Conservation (phyloP, 148 eudicot species). For the Polygonum aviculare region DNA sequence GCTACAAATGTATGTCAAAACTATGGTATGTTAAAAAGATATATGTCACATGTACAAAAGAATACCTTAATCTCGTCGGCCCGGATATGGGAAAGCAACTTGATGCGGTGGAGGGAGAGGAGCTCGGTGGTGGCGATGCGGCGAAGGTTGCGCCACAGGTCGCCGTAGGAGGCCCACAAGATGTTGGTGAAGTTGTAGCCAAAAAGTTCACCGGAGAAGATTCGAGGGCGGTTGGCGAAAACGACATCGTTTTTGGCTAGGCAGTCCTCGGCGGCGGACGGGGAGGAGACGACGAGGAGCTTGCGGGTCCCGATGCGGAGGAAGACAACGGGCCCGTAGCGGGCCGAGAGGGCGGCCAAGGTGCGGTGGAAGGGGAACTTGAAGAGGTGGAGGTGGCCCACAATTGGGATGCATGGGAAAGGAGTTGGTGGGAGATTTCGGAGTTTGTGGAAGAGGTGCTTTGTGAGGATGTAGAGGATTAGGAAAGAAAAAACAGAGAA, state of each 20-base stretch:
- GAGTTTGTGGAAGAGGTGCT: conserved; percentile 15
- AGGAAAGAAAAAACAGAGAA: conserved; percentile 5
- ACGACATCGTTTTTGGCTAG: conserved; percentile 34
- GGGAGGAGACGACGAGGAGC: conserved; percentile 41
- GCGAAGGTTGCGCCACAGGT: conserved; percentile 43
- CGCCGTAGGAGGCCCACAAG: conserved; percentile 46
- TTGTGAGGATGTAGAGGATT: conserved; percentile 19
- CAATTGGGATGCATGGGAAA: conserved; percentile 28
- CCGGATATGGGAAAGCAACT: conserved; percentile 17
- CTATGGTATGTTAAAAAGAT: too few species aligned
- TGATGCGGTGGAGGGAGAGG: conserved; percentile 35
- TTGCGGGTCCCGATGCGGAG: conserved; percentile 39
- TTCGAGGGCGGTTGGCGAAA: conserved; percentile 43
- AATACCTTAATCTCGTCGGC: conserved; percentile 24
- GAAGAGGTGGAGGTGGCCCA: conserved; percentile 47
- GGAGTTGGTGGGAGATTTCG: conserved; percentile 48
- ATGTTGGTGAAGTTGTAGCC: conserved; percentile 35
- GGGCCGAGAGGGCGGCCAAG: conserved; percentile 20
- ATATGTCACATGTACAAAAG: not conserved
- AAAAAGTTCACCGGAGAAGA: conserved; percentile 26
- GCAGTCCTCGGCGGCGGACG: conserved; percentile 37
- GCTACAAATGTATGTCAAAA: too few species aligned
- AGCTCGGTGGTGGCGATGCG: conserved; percentile 35
- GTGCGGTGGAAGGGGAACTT: conserved; percentile 32
- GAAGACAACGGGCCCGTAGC: conserved; percentile 28